Conservation (phyloP, 2,329 filamentous ascomycete species). For the Ophiostoma pallidulum region DNA sequence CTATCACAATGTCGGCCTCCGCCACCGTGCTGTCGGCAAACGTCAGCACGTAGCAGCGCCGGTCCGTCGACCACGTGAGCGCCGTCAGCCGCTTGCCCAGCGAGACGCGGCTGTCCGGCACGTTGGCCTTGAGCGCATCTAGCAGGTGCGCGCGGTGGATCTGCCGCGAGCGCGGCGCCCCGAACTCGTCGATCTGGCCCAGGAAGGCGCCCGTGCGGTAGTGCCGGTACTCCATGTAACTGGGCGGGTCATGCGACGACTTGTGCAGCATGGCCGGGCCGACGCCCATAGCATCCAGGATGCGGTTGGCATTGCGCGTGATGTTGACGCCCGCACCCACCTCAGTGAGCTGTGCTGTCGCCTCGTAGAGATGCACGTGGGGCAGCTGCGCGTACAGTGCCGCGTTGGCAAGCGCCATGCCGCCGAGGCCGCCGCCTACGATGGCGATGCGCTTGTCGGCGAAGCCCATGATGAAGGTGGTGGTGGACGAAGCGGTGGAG, state of each 20-base stretch:
- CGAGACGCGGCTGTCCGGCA: slow-evolving; percentile 5
- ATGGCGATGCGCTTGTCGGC: slow-evolving; percentile 23
- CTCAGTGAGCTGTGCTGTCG: slow-evolving; percentile 25
- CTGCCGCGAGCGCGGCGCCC: slow-evolving; percentile 13
- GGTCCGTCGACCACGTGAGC: slow-evolving; percentile 3
- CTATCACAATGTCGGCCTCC: slow-evolving; percentile 37
- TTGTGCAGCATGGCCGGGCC: slow-evolving; percentile 19
- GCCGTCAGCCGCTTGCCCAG: slow-evolving; percentile 11
- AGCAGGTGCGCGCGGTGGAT: slow-evolving; percentile 15
- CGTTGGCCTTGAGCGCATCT: slow-evolving; percentile 7
- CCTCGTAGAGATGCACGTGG: slow-evolving; percentile 27
- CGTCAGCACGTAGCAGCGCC: slow-evolving; percentile 11
- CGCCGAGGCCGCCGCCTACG: slow-evolving; percentile 31
- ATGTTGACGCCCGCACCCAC: slow-evolving; percentile 28
- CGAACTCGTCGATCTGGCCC: slow-evolving; percentile 16
- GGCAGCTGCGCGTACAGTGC: slow-evolving; percentile 24
- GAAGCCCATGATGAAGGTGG: slow-evolving; percentile 9
- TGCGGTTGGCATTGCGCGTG: slow-evolving; percentile 26
- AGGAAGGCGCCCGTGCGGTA: slow-evolving; percentile 23
- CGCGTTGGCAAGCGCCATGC: slow-evolving; percentile 28
- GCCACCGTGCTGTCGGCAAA: slow-evolving; percentile 23
- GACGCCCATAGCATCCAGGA: slow-evolving; percentile 26
- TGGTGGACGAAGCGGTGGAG: not conserved
- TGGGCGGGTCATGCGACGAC: slow-evolving; percentile 12
- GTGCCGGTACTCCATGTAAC: slow-evolving; percentile 23